A percentile compares a stretch with the other conserved stretches of the same genome.
Conservation (phyloP, 2,329 filamentous ascomycete species). For the Aotearoamyces nothofagi region DNA sequence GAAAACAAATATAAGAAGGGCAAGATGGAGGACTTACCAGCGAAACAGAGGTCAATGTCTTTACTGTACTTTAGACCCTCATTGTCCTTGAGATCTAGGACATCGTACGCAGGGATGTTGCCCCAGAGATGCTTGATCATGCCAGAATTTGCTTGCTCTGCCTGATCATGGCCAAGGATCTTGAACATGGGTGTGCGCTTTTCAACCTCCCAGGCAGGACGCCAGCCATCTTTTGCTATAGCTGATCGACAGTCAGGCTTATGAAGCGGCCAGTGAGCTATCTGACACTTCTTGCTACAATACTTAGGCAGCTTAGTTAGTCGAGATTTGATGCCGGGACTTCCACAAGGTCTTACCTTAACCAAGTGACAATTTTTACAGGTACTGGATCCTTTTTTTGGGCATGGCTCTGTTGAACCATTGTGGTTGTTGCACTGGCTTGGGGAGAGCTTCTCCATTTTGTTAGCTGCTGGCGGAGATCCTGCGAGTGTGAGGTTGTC, state of each 20-base stretch:
- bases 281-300: constrained; percentile 6
- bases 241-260: constrained; percentile 8
- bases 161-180: neutral
- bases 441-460: too few species aligned
- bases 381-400: too few species aligned
- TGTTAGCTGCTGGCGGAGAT: too few species aligned
- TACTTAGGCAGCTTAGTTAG: constrained; percentile 6
- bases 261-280: constrained; percentile 7
- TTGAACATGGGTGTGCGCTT: constrained; percentile 4
- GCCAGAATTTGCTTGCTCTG: constrained; percentile 3
- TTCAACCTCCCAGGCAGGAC: constrained; percentile 6
- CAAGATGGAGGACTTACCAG: constrained; percentile 4
- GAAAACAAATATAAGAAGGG: neutral
- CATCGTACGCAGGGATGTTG: constrained; percentile 8
- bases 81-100: constrained; percentile 7
- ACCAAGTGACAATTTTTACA: too few species aligned
- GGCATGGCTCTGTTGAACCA: too few species aligned
- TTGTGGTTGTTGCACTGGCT: too few species aligned
- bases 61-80: constrained; percentile 6
- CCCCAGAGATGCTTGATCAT: constrained; percentile 8
- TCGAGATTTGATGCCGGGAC: too few species aligned
- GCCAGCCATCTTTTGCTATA: constrained; percentile 6
- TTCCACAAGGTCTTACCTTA: too few species aligned
- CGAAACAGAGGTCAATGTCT: constrained; percentile 8
- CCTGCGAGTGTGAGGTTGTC: too few species aligned